Evolutionary conservation across 352 stramenopile species (phyloP).

Genomic region (Globisporangium spinosum): DNA sequence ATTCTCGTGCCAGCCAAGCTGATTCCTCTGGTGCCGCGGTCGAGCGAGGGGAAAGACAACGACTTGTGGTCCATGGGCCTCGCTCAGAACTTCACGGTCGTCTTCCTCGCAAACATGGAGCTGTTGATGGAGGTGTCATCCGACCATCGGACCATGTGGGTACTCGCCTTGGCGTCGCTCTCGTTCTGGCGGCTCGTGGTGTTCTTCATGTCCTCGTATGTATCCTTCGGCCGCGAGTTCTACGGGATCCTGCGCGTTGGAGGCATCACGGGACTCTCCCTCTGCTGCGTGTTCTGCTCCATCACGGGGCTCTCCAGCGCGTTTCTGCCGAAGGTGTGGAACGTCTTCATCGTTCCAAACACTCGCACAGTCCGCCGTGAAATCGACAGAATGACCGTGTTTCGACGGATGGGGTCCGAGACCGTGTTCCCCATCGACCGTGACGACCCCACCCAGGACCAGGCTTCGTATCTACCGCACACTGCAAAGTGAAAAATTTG

Average conservation of each 20-base stretch:
- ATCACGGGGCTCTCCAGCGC: conserved; percentile 28
- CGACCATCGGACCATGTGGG: conserved; percentile 21
- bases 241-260: conserved; percentile 51
- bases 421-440: conserved; percentile 41
- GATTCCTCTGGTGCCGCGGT: conserved; percentile 42
- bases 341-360: conserved; percentile 34
- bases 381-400: conserved; percentile 31
- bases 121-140: conserved; percentile 48
- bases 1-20: conserved; percentile 41
- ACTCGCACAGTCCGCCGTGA: conserved; percentile 49
- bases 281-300: conserved; percentile 34
- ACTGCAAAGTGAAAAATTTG: conserved; percentile 1
- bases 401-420: conserved; percentile 26
- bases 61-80: conserved; percentile 65
- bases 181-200: conserved; percentile 48
- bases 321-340: conserved; percentile 29
- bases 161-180: conserved; percentile 36
- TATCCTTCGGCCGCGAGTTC: conserved; percentile 58
- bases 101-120: conserved; percentile 49
- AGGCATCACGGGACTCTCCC: conserved; percentile 33
- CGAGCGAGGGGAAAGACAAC: conserved; percentile 47
- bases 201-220: conserved; percentile 41
- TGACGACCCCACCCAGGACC: conserved; percentile 11
- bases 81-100: conserved; percentile 59
- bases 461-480: neutral